phyloP scores from a whole-genome alignment of 192 early-diverging fungal species.

The Jimgerdemannia lactiflua region DNA sequence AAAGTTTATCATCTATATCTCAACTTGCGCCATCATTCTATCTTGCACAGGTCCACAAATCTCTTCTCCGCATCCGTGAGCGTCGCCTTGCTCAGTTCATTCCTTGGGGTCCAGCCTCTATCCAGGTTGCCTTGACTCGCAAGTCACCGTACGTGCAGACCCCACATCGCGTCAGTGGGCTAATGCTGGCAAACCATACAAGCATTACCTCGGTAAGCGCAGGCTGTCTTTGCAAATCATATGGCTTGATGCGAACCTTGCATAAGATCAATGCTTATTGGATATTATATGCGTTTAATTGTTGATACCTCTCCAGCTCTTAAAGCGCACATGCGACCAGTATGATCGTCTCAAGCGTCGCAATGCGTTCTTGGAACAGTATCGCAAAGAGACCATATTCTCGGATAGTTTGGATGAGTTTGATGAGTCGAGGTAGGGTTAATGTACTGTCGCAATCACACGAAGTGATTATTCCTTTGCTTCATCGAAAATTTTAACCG shows the following conservation, averaged over 20 bases:
- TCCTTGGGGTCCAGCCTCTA: slow-evolving; percentile 98
- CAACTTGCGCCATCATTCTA: no score
- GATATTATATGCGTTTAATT: not conserved
- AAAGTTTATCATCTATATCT: no score
- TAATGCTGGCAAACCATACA: slow-evolving; percentile 99
- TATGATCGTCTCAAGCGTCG: slow-evolving; percentile 92
- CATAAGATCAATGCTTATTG: no score
- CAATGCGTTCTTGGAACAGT: slow-evolving; percentile 96
- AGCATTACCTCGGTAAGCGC: slow-evolving; percentile 73
- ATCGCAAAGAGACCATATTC: slow-evolving; percentile 80
- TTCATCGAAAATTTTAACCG: slow-evolving; percentile 8
- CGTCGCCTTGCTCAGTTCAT: slow-evolving; percentile 94
- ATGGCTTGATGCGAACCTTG: no score
- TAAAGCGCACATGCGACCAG: slow-evolving; percentile 89
- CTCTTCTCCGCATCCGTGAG: slow-evolving; percentile 92
- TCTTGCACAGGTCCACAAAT: slow-evolving; percentile 86
- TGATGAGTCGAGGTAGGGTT: slow-evolving; percentile 59
- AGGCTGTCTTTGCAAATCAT: slow-evolving; percentile 6
- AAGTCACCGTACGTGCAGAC: slow-evolving; percentile 93
- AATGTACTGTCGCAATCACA: slow-evolving; percentile 28
- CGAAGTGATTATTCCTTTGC: no score
- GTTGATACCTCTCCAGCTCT: slow-evolving; percentile 52
- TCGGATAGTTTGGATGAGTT: slow-evolving; percentile 87
- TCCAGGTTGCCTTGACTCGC: slow-evolving; percentile 94
- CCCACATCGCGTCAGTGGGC: slow-evolving; percentile 90